phyloP scores from a whole-genome alignment of 495 filamentous ascomycete genomes.

The Xylaria palmicola region DNA sequence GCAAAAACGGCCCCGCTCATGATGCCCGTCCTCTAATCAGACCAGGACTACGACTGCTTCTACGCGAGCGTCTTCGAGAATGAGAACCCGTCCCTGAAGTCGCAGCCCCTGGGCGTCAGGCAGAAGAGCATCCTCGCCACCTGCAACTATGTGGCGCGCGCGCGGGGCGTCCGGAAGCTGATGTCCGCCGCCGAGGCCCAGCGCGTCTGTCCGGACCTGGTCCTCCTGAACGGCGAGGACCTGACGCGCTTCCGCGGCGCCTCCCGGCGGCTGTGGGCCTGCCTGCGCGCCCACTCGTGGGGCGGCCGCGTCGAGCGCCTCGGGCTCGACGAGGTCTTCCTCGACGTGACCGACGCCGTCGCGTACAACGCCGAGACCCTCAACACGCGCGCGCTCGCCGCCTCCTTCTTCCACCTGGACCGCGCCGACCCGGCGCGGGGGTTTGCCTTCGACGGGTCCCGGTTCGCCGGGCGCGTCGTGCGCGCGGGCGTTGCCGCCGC shows the following conservation, averaged over 20 bases:
- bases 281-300: constrained; percentile 71
- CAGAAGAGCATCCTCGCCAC: constrained; percentile 90
- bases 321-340: constrained; percentile 79
- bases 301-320: constrained; percentile 71
- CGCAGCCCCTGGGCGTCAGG: constrained; percentile 62
- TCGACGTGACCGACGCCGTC: constrained; percentile 82
- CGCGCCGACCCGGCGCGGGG: constrained; percentile 72
- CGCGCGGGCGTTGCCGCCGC: constrained; percentile 9
- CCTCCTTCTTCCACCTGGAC: constrained; percentile 82
- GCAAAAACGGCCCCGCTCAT: background rate
- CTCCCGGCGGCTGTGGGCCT: constrained; percentile 74
- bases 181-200: constrained; percentile 80
- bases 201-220: constrained; percentile 76
- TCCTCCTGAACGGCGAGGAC: constrained; percentile 85
- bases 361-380: constrained; percentile 72
- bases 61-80: constrained; percentile 89
- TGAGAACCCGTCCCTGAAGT: constrained; percentile 69
- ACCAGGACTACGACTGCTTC: constrained; percentile 87
- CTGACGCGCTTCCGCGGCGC: constrained; percentile 80
- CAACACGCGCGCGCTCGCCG: constrained; percentile 60
- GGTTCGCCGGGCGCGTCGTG: constrained; percentile 39
- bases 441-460: constrained; percentile 72
- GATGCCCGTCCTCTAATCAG: constrained; percentile 10
- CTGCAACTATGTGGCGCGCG: constrained; percentile 88
- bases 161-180: constrained; percentile 75